phyloP scores from a whole-genome alignment of 2,329 filamentous ascomycete genomes.

The Cercospora brassicicola region DNA sequence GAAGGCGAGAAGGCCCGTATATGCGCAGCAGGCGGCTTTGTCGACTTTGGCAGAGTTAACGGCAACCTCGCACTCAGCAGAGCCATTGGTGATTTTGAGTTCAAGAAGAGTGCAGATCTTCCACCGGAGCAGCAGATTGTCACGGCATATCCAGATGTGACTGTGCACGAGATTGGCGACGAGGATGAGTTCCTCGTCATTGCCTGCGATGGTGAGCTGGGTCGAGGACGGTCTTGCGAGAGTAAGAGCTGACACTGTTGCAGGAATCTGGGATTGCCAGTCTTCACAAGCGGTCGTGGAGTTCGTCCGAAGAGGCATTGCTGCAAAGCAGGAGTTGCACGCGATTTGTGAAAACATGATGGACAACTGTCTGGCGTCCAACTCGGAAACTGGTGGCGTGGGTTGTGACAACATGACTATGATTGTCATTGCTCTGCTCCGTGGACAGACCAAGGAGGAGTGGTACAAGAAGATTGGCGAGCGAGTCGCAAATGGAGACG shows the following conservation, averaged over 20 bases:
- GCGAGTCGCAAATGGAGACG: slow-evolving; percentile 93
- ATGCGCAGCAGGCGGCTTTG: slow-evolving; percentile 91
- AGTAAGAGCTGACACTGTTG: slow-evolving; percentile 20
- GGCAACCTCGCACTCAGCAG: slow-evolving; percentile 95
- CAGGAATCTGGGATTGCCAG: slow-evolving; percentile 99
- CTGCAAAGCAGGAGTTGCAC: slow-evolving; percentile 89
- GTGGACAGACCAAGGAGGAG: slow-evolving; percentile 90
- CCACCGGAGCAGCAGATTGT: slow-evolving; percentile 98
- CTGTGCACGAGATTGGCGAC: slow-evolving; percentile 81
- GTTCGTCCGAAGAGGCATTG: slow-evolving; percentile 94
- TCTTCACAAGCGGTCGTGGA: slow-evolving; percentile 96
- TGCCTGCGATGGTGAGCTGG: slow-evolving; percentile 77
- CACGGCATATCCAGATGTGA: slow-evolving; percentile 92
- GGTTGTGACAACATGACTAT: slow-evolving; percentile 99
- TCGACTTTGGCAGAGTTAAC: slow-evolving; percentile 97
- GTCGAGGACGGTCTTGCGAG: background rate
- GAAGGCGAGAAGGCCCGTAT: slow-evolving; percentile 97
- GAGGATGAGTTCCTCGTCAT: slow-evolving; percentile 96
- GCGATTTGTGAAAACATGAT: slow-evolving; percentile 99
- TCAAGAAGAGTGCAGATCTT: slow-evolving; percentile 98
- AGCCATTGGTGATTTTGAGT: slow-evolving; percentile 98
- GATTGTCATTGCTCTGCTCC: slow-evolving; percentile 82
- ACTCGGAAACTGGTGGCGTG: slow-evolving; percentile 95
- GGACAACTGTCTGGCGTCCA: slow-evolving; percentile 98
- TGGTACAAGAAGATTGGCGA: slow-evolving; percentile 97